Percentiles rank a stretch among this genome's conserved stretches.
phyloP scores from a whole-genome alignment of 768 basidiomycete genomes.

The Psilocybe azurescens region DNA sequence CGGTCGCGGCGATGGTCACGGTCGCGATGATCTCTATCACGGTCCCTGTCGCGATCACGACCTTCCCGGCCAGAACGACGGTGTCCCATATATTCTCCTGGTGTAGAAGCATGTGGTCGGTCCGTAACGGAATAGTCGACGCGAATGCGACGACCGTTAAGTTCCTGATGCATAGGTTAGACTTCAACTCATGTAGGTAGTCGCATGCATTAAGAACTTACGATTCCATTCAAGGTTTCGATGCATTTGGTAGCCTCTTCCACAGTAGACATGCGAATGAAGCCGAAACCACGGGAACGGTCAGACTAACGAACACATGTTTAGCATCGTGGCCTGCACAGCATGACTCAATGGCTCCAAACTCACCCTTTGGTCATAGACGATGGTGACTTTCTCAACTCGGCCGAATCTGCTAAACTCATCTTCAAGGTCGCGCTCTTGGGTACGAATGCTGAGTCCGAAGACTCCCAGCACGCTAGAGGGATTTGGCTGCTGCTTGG shows the following conservation, averaged over 20 bases:
- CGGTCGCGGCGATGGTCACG: slow-evolving; percentile 41
- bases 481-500: slow-evolving; percentile 82
- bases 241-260: slow-evolving; percentile 91
- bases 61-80: slow-evolving; percentile 58
- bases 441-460: slow-evolving; percentile 94
- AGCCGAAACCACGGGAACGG: slow-evolving; percentile 97
- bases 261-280: slow-evolving; percentile 91
- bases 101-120: slow-evolving; percentile 93
- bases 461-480: slow-evolving; percentile 96
- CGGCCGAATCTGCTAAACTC: slow-evolving; percentile 89
- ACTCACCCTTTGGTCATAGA: slow-evolving; percentile 95
- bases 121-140: slow-evolving; percentile 97
- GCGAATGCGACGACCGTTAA: slow-evolving; percentile 95
- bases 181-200: not conserved
- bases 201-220: slow-evolving; percentile 43
- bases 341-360: slow-evolving; percentile 5
- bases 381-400: slow-evolving; percentile 95
- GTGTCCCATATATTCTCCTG: slow-evolving; percentile 97
- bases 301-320: slow-evolving; percentile 64
- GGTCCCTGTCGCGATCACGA: slow-evolving; percentile 39
- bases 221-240: slow-evolving; percentile 89
- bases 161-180: slow-evolving; percentile 59
- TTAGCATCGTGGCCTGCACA: slow-evolving; percentile 13
- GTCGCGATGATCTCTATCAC: slow-evolving; percentile 43
- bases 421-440: slow-evolving; percentile 92